Conservation (phyloP, 768 basidiomycete species). For the Arthromyces matolae region DNA sequence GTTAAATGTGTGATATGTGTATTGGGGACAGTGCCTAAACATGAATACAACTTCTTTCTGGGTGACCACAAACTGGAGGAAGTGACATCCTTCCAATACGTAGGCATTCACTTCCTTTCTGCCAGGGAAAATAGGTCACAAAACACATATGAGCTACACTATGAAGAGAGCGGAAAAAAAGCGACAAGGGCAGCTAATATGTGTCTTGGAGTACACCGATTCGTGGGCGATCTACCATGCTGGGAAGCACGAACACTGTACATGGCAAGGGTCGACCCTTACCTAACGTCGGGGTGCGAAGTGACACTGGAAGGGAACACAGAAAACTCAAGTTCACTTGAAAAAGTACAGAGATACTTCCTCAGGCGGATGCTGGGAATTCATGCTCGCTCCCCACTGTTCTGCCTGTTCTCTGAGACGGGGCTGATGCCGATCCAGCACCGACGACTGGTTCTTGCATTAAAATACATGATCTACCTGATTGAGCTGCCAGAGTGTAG, state of each 20-base stretch:
- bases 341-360: not conserved
- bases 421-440: not conserved
- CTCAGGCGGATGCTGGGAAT: not conserved
- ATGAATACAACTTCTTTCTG: not conserved
- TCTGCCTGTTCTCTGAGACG: conserved; percentile 1
- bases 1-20: not conserved
- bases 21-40: not conserved
- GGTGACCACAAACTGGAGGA: not conserved
- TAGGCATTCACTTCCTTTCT: not conserved
- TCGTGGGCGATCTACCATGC: not conserved
- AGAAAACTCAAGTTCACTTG: not conserved
- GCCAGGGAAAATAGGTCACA: not conserved
- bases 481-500: too few species aligned
- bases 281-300: not conserved
- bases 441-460: not conserved
- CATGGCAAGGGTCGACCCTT: conserved; percentile 3
- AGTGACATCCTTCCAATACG: not conserved
- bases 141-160: not conserved
- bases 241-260: conserved; percentile 1
- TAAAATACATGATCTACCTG: not conserved
- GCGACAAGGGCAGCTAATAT: not conserved
- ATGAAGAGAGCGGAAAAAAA: not conserved
- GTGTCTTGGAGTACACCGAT: not conserved
- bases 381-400: not conserved
- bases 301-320: not conserved